Evolutionary conservation across 192 early-diverging fungal species (phyloP).

Genomic region (Entomortierella beljakovae): DNA sequence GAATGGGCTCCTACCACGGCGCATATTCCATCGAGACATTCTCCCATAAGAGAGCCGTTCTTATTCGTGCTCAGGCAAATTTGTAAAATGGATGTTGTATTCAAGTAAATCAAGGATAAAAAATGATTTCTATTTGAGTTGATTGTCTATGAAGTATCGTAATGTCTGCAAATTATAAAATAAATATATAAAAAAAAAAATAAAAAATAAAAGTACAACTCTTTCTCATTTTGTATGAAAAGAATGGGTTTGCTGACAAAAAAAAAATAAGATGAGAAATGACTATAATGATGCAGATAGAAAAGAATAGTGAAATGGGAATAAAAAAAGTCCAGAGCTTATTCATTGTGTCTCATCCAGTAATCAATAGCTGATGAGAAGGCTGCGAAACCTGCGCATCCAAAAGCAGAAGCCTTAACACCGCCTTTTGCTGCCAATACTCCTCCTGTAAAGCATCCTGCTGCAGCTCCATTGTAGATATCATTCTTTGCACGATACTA

Average conservation of each 20-base stretch:
- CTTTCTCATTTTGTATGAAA: background rate
- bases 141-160: background rate
- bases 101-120: background rate
- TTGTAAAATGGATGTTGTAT: slow-evolving; percentile 14
- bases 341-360: slow-evolving; percentile 73
- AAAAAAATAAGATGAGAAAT: background rate
- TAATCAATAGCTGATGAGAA: slow-evolving; percentile 95
- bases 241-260: too few species aligned
- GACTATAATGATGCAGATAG: background rate
- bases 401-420: slow-evolving; percentile 77
- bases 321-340: background rate
- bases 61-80: slow-evolving; percentile 53
- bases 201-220: slow-evolving; percentile 9
- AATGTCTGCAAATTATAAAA: slow-evolving; percentile 6
- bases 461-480: slow-evolving; percentile 87
- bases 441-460: slow-evolving; percentile 95
- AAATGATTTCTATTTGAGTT: background rate
- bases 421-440: slow-evolving; percentile 81
- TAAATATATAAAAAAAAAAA: slow-evolving; percentile 1
- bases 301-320: slow-evolving; percentile 5
- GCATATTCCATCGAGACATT: slow-evolving; percentile 82
- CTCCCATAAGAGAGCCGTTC: slow-evolving; percentile 77
- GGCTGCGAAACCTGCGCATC: slow-evolving; percentile 94
- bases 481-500: slow-evolving; percentile 97
- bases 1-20: slow-evolving; percentile 90